Percentiles rank a stretch among this genome's conserved stretches.
These are phyloP conservation scores for Arxiozyma heterogenica DNA, from an alignment of 1,139 yeast species.

Conservation along the genomic window DNA sequence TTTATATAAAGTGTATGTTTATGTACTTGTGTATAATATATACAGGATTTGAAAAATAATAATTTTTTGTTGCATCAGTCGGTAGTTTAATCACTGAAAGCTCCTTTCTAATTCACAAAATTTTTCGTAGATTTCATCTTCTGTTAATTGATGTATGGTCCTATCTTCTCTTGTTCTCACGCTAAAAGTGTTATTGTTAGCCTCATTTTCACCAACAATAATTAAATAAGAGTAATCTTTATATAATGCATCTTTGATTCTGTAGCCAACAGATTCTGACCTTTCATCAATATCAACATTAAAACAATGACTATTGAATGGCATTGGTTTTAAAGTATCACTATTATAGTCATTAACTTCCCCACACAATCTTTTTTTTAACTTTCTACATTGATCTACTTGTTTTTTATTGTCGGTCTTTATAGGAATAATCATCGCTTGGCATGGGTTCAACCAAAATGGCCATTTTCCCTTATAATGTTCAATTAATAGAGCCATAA, in stretches of 20 bases:
- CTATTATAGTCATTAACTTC: conserved; percentile 14
- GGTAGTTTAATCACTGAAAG: conserved; percentile 14
- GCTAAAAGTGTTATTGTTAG: conserved; percentile 51
- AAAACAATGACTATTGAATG: conserved; percentile 54
- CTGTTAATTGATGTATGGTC: conserved; percentile 38
- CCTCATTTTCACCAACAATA: conserved; percentile 81
- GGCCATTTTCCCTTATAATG: conserved; percentile 97
- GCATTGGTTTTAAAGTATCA: conserved; percentile 31
- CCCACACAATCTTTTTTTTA: conserved; percentile 20
- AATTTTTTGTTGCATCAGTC: background rate
- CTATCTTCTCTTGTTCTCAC: conserved; percentile 56
- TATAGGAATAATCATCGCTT: conserved; percentile 78
- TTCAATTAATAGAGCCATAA: conserved; percentile 82
- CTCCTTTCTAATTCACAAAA: conserved; percentile 45
- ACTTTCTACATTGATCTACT: conserved; percentile 32
- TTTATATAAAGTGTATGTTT: background rate
- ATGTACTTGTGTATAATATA: background rate
- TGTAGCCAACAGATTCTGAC: conserved; percentile 67
- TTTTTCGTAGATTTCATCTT: conserved; percentile 40
- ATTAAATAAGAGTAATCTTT: conserved; percentile 75
- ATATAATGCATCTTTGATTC: conserved; percentile 68
- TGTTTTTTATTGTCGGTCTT: conserved; percentile 52
- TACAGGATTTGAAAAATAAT: background rate
- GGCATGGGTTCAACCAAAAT: conserved; percentile 95
- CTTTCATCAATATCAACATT: conserved; percentile 69